Evolutionary conservation across 768 basidiomycete genomes (phyloP), one percentile per base, ranked within the genome.

Genomic region (Mycena rebaudengoi): DNA sequence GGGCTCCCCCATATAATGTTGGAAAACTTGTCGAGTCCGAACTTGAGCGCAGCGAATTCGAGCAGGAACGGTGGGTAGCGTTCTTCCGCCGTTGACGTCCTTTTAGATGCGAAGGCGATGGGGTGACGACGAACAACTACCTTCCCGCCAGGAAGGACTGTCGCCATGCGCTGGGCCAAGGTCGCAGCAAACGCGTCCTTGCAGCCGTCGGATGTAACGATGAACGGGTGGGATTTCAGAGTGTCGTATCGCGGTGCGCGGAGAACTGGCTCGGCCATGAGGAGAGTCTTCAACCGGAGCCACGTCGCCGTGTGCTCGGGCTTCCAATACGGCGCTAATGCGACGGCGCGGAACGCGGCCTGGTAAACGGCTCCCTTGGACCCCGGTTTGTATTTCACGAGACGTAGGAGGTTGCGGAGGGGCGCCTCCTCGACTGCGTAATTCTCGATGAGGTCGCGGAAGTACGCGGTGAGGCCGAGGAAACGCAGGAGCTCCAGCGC

Each of bases 131-230:
- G 41, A 13, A 32, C 29, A 8, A 71, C 66, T 3, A 6, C 46
- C n/a, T 53, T 62, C 0, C 78, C 73, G 18, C 59, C 62, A 2
- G 71, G 68, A 1, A 69, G 49, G 3, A 55, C 53, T 16, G 64
- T 68, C 5, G 51, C 52, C 14, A 68, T 53, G 1, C 50, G 30
- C 53, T 81, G 80, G 0, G 73, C 30, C 2, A 81, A 63, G 0
- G 77, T 62, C 1, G 64, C 79, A 0, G 69, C 78, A 57, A 80
- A 81, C 0, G 71, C 78, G 12, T 70, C 63, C 48, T 76, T 74
- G 25, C 68, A 75, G 0, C 73, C 76, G 46, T 82, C 77, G 0
- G 74, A 77, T 1, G 73, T 78, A 7, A 81, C 59, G 3, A 79
- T 73, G 62, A 82, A 70, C 29, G 58, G 69, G 75, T 0, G n/a